phyloP scores from a whole-genome alignment of 805 yeast genomes.

The Candida parachauliodes region DNA sequence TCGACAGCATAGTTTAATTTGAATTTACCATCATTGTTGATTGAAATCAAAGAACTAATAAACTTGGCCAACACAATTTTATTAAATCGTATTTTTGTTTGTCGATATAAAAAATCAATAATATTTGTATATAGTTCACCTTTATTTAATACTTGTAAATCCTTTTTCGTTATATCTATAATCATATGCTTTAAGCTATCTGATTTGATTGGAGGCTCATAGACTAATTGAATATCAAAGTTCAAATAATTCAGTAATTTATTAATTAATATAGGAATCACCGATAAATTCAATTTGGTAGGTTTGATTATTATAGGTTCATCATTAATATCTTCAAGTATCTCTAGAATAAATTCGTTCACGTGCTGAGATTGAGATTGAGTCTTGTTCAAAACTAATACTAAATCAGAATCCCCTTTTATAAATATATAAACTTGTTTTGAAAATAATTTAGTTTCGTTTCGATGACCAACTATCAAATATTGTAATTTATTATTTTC shows the following conservation, averaged over 20 bases:
- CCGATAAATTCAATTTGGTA: conserved; percentile 2
- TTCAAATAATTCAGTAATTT: conserved; percentile 6
- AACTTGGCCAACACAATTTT: conserved; percentile 19
- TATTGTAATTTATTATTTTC: conserved; percentile 8
- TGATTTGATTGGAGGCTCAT: conserved; percentile 10
- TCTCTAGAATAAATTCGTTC: conserved; percentile 7
- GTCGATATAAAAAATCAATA: conserved; percentile 16
- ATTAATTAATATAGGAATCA: conserved; percentile 11
- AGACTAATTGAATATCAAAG: conserved; percentile 7
- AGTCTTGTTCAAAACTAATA: conserved; percentile 7
- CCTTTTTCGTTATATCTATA: conserved; percentile 20
- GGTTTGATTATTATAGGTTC: conserved; percentile 11
- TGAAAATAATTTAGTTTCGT: conserved; percentile 5
- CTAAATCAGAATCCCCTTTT: background rate
- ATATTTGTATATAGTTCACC: conserved; percentile 14
- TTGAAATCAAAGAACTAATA: conserved; percentile 15
- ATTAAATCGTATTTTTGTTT: conserved; percentile 19
- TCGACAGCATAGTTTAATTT: conserved; percentile 13
- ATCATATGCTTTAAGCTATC: conserved; percentile 19
- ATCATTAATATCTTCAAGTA: conserved; percentile 11
- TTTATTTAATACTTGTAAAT: conserved; percentile 10
- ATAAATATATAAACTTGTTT: conserved; percentile 7
- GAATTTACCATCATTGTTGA: conserved; percentile 22
- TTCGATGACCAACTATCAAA: conserved; percentile 7
- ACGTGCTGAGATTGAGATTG: conserved; percentile 3